Conservation (phyloP, 306 rosid species). For the Pyrus pyrifolia region DNA sequence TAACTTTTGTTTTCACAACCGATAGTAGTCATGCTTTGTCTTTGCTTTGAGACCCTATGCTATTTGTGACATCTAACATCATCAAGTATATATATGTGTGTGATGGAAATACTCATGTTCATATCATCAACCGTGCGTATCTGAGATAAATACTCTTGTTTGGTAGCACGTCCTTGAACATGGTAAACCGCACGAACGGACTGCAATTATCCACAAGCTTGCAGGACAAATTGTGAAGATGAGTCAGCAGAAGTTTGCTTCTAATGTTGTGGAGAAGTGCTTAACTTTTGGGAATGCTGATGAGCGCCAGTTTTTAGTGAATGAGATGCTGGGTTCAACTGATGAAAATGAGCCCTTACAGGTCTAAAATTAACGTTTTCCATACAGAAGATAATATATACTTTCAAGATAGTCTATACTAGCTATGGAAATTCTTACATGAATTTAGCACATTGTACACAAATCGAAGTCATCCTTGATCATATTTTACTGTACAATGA, state of each 20-base stretch:
- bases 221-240: slow-evolving; percentile 95
- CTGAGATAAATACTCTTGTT: slow-evolving; percentile 20
- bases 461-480: no score
- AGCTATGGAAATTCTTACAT: neutral
- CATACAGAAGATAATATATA: neutral
- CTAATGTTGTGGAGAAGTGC: slow-evolving; percentile 96
- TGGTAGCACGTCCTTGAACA: slow-evolving; percentile 77
- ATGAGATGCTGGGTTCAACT: slow-evolving; percentile 87
- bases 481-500: no score
- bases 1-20: neutral
- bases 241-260: slow-evolving; percentile 99
- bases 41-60: neutral
- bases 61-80: neutral
- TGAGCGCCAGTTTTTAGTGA: slow-evolving; percentile 79
- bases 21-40: neutral
- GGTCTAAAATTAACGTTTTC: slow-evolving; percentile 25
- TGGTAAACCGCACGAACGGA: slow-evolving; percentile 70
- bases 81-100: neutral
- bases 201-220: slow-evolving; percentile 75
- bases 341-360: slow-evolving; percentile 98
- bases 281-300: slow-evolving; percentile 73
- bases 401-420: neutral
- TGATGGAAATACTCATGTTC: slow-evolving; percentile 15
- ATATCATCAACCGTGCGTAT: neutral
- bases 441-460: neutral